Conservation (phyloP, 179 eudicot genomes). For the Silene coronaria region DNA sequence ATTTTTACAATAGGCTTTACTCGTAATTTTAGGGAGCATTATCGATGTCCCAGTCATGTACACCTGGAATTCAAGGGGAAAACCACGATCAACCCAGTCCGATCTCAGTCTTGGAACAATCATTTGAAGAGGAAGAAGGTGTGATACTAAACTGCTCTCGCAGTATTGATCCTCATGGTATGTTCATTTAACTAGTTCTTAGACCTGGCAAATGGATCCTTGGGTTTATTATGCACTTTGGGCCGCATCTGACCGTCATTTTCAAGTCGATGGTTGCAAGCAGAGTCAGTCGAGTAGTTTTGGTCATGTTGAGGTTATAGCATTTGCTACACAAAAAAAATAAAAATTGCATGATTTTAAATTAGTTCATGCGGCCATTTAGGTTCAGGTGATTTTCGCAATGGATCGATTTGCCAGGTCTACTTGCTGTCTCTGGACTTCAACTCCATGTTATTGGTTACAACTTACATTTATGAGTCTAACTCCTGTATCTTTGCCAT, state of each 20-base stretch:
- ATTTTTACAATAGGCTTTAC: background rate
- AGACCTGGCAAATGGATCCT: background rate
- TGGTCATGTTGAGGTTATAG: no score
- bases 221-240: background rate
- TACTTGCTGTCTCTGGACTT: background rate
- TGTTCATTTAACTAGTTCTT: background rate
- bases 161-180: slow-evolving; percentile 43
- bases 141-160: slow-evolving; percentile 31
- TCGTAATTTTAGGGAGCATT: slow-evolving; percentile 42
- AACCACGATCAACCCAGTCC: slow-evolving; percentile 94
- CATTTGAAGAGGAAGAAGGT: slow-evolving; percentile 67
- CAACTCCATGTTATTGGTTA: background rate
- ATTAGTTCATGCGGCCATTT: background rate
- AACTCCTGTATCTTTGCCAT: slow-evolving; percentile 4
- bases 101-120: slow-evolving; percentile 69
- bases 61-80: slow-evolving; percentile 39
- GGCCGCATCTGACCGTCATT: background rate
- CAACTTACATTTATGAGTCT: background rate
- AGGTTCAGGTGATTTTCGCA: background rate
- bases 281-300: no score
- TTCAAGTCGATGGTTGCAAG: background rate
- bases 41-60: slow-evolving; percentile 29
- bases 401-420: no score
- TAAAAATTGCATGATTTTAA: background rate
- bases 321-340: background rate